These are phyloP conservation scores for Vicia faba DNA, from an alignment of 306 rosid species.

Conservation along the genomic window DNA sequence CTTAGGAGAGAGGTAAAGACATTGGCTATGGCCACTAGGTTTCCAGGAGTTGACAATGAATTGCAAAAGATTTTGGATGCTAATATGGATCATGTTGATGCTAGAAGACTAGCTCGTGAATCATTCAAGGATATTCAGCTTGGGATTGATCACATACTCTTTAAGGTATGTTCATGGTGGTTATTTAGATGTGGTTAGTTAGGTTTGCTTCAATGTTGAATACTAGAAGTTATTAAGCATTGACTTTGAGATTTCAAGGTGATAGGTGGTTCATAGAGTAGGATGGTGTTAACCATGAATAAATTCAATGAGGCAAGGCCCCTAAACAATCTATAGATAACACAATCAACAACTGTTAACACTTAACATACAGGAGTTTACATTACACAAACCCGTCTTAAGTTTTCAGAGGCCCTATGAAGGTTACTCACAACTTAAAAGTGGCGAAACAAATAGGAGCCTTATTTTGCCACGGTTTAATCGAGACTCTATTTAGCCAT, in stretches of 20 bases:
- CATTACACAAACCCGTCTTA: neutral
- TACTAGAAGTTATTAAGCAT: neutral
- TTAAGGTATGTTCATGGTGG: slow-evolving; percentile 50
- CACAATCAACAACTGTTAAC: neutral
- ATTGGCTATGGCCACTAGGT: slow-evolving; percentile 31
- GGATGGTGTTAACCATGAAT: slow-evolving; percentile 7
- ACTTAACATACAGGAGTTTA: no score
- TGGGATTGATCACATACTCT: slow-evolving; percentile 76
- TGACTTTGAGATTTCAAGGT: slow-evolving; percentile 26
- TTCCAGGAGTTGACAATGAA: slow-evolving; percentile 57
- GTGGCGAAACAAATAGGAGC: no score
- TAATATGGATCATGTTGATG: slow-evolving; percentile 65
- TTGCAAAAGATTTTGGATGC: slow-evolving; percentile 65
- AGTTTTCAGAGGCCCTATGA: no score
- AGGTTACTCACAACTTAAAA: no score
- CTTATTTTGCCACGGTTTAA: no score
- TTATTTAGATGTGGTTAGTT: slow-evolving; percentile 19
- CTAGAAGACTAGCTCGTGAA: slow-evolving; percentile 83
- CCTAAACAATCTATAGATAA: neutral
- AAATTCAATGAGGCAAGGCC: slow-evolving; percentile 6
- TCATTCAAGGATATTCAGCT: slow-evolving; percentile 82
- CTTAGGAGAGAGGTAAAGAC: slow-evolving; percentile 41
- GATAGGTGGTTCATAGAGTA: neutral
- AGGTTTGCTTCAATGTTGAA: neutral
- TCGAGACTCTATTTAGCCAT: no score